A percentile compares a stretch with the other conserved stretches of the same genome.
phyloP scores from a whole-genome alignment of 495 filamentous ascomycete genomes.

The Oidiodendron maius region DNA sequence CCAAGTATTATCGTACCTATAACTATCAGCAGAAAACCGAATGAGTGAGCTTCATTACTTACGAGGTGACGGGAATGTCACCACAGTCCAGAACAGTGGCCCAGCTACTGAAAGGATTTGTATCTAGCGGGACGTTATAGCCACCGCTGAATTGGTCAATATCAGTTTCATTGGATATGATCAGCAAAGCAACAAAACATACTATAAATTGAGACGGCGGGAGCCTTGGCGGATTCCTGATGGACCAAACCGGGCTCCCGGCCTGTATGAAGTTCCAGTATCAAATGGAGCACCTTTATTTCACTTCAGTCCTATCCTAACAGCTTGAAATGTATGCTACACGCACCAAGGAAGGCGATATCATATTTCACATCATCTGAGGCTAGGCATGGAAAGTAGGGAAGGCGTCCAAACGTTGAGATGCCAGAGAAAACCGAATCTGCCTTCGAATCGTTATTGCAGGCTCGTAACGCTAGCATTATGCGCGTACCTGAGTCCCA shows the following conservation, averaged over 20 bases:
- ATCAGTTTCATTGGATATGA: too few species aligned
- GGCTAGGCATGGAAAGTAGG: conserved; percentile 72
- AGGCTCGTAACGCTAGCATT: too few species aligned
- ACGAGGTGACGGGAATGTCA: conserved; percentile 67
- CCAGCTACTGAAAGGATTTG: conserved; percentile 61
- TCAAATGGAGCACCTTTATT: conserved; percentile 40
- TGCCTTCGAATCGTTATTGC: conserved; percentile 28
- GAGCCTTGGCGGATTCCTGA: conserved; percentile 76
- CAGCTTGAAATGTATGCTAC: background rate
- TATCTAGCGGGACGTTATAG: conserved; percentile 37
- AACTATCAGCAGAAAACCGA: conserved; percentile 10
- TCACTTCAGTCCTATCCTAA: too few species aligned
- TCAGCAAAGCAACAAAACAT: too few species aligned
- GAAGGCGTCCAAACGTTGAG: conserved; percentile 70
- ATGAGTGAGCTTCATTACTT: background rate
- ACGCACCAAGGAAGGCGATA: conserved; percentile 70
- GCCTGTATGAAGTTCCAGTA: conserved; percentile 69
- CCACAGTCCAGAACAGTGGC: conserved; percentile 69
- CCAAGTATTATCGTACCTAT: conserved; percentile 58
- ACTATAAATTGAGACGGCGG: conserved; percentile 37
- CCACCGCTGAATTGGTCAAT: conserved; percentile 34
- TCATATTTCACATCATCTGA: conserved; percentile 64
- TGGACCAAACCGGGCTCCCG: conserved; percentile 80
- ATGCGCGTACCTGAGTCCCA: conserved; percentile 42
- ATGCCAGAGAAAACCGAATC: conserved; percentile 51